Evolutionary conservation across 805 yeast species (phyloP), one percentile per base, ranked within the genome.

Genomic region (Lipomyces mesembrius): DNA sequence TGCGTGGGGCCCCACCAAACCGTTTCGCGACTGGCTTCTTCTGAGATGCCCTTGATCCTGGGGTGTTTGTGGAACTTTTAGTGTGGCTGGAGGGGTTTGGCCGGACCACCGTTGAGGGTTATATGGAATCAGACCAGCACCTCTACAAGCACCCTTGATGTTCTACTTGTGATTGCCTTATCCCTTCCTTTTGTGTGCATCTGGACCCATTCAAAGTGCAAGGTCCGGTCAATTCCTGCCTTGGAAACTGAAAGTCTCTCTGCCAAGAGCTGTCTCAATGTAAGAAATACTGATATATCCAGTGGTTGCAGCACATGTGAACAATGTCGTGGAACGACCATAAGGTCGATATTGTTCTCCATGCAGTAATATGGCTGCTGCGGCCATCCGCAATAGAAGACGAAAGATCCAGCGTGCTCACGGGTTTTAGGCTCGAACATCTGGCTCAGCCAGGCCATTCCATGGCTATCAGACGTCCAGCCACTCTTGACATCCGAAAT

Each of bases 371-470:
- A 17, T 17, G 52, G 52, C 22, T 46, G n/a, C 37, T 34, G 11
- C 3, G 37, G 37, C 4, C 37, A 34, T 34, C 37, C 11, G 37
- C 37, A 34, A 34, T 34, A 34, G 37, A 9, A 34, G 37, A 7
- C 37, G 37, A 3, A 4, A 20, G 52, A 4, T 46, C 52, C 52
- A 46, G 57, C 57, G 1, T 4, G 57, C 11, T 54, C 57, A 1
- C 57, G 57, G 17, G 57, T 3, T 32, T 27, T 8, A 6, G 57
- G 57, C 34, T 54, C 57, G n/a, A 54, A 54, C 2, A 54, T 3
- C 37, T 54, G 37, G 37, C 29, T 54, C 37, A 54, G 4, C 57
- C 57, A 54, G 57, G 34, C 37, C 34, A 27, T 27, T 27, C 57
- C 57, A 54, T 54, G 57, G 57, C 34, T 27, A 5, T n/a, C 37